A percentile compares a stretch with the other conserved stretches of the same genome.
These are phyloP conservation scores for Erodium trifolium DNA, from an alignment of 441 rosid species.

Conservation along the genomic window DNA sequence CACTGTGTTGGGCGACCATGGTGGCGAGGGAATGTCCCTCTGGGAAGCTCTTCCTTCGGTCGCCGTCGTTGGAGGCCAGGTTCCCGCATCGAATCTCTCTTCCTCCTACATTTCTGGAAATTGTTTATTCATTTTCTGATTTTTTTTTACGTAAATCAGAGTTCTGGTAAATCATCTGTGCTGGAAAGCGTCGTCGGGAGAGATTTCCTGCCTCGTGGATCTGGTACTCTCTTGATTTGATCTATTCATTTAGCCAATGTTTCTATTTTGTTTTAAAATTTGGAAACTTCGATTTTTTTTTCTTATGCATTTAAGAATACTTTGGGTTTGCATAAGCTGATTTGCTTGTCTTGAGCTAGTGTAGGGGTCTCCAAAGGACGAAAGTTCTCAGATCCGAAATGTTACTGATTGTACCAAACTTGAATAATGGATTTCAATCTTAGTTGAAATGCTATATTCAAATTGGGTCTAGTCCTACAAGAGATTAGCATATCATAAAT, in stretches of 20 bases:
- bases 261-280: background rate
- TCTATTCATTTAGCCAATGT: background rate
- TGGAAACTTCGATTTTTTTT: background rate
- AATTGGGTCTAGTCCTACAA: background rate
- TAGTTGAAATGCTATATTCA: background rate
- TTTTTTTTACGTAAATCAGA: slow-evolving; percentile 28
- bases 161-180: slow-evolving; percentile 96
- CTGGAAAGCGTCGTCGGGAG: slow-evolving; percentile 94
- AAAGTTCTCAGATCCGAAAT: slow-evolving; percentile 1
- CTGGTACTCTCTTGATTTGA: slow-evolving; percentile 38
- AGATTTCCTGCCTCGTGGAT: slow-evolving; percentile 98
- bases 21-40: slow-evolving; percentile 98
- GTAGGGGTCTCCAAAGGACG: background rate
- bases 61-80: slow-evolving; percentile 99
- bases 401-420: background rate
- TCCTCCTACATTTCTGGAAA: background rate
- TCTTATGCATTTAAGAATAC: background rate
- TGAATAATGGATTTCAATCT: too few relatives aligned
- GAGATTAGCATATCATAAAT: background rate
- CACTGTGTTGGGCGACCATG: slow-evolving; percentile 90
- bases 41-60: slow-evolving; percentile 99
- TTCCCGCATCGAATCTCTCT: slow-evolving; percentile 14
- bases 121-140: slow-evolving; percentile 4
- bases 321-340: background rate
- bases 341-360: slow-evolving; percentile 9